Base-by-base conservation (phyloP, 2,329 filamentous ascomycete genomes). In the Hypoxylon sp. region DNA sequence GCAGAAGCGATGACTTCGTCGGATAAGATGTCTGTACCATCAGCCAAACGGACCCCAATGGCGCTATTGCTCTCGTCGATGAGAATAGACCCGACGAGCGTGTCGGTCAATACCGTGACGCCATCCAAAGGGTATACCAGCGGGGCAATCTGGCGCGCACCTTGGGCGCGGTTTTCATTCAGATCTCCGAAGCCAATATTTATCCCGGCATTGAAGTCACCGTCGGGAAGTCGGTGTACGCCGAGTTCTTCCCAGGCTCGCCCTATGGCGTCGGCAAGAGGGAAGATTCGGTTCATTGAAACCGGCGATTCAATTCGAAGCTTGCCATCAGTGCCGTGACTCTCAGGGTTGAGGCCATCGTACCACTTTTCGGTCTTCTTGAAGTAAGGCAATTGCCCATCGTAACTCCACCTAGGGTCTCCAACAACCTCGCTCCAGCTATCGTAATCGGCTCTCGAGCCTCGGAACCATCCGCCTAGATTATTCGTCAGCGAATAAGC, bases 371-470 rank as follows among this genome's bases (percentile, higher is more conserved):
- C 78, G 0, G 71, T 69, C 59, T 73, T 77, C 46, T 72, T 71
- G 60, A 80, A 77, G 63, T 81, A 84, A 2, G 76, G 77, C 10
- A 80, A 72, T 49, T 82, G 74, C 7, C 73, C 73, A 0, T 78
- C 70, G 47, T 78, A 80, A 52, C 75, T 75, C 76, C 81, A 84
- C 17, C 72, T 67, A 3, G 72, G 34, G 59, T 84, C 80, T 15
- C 47, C 11, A 50, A 69, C 51, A 52, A 68, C 19, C 44, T 71
- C 32, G 1, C 76, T 80, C 82, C 80, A 83, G 56, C 74, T 71
- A 48, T 82, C 74, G 62, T 79, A 83, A 62, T 82, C 80, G 22
- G 70, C 70, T n/a, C 70, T 70, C n/a, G 75, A 72, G 6, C 80
- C 80, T 32, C 80, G 77, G 19, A 78, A 74, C 73, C 80, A 79